phyloP scores from a whole-genome alignment of 2,329 filamentous ascomycete genomes.

The Cladosporium velox region DNA sequence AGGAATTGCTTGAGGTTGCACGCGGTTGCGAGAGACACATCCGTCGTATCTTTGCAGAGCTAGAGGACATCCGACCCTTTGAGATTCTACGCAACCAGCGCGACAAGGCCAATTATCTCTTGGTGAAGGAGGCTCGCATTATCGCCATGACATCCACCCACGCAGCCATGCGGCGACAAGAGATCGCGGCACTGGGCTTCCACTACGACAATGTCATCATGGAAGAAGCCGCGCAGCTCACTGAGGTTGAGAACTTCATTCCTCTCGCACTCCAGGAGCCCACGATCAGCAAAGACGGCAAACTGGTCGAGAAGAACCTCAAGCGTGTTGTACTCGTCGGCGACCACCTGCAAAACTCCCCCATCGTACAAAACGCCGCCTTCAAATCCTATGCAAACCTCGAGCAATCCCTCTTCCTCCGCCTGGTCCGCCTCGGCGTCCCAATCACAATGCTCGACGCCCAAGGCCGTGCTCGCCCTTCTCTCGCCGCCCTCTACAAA shows the following conservation, averaged over 20 bases:
- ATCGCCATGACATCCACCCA: conserved; percentile 99
- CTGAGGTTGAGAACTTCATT: conserved; percentile 95
- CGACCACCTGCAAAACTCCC: conserved; percentile 95
- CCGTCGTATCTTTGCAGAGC: conserved; percentile 83
- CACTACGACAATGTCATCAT: conserved; percentile 97
- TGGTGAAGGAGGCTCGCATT: conserved; percentile 94
- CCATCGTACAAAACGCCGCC: conserved; percentile 89
- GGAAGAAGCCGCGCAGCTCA: conserved; percentile 98
- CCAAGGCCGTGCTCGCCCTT: conserved; percentile 86
- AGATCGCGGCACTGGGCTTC: conserved; percentile 90
- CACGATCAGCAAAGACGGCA: conserved; percentile 24
- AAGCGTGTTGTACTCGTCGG: conserved; percentile 90
- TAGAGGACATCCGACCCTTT: conserved; percentile 92
- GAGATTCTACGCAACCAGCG: conserved; percentile 86
- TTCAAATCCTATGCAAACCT: conserved; percentile 95
- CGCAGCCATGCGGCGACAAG: conserved; percentile 87
- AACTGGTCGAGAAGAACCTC: conserved; percentile 65
- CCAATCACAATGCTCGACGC: conserved; percentile 87
- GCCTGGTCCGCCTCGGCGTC: conserved; percentile 88
- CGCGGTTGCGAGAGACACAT: conserved; percentile 87
- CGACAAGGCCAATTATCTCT: conserved; percentile 93
- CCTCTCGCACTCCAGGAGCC: conserved; percentile 84
- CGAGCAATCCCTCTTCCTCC: conserved; percentile 91
- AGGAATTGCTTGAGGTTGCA: conserved; percentile 72
- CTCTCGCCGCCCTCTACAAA: conserved; percentile 84